Base-by-base conservation (phyloP, 2,329 filamentous ascomycete species). In the Golovinomyces cichoracearum region DNA sequence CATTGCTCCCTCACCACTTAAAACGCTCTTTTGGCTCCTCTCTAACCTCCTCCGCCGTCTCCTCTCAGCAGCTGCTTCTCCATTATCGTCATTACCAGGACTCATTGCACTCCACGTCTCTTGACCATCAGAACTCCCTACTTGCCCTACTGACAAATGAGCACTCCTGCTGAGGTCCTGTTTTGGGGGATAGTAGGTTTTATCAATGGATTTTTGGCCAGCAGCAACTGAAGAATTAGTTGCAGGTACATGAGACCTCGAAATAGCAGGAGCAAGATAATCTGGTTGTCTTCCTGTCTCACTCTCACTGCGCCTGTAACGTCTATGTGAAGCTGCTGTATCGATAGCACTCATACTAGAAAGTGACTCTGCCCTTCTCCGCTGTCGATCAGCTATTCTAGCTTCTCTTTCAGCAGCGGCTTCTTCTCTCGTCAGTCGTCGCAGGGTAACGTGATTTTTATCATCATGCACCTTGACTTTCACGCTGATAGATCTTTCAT, bases 391-490 rank as follows among this genome's bases (percentile, higher is more conserved):
- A 3, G 60, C 49, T 45, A 49, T 52, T 31, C 55, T 50, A 7
- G 56, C 51, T 44, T 57, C 58, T 49, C 58, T 50, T 40, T 61
- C 63, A 26, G 65, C 65, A 29, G 65, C 64, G 2, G 70, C 66
- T 58, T 79, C 75, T 52, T 74, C 70, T 23, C 76, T 73, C 0
- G 75, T 76, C 22, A 78, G 62, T 31, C 72, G 66, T 33, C 74
- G 68, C 38, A 79, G 62, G 13, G 74, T 79, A 50, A 79, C 68
- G 53, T 75, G 75, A 50, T 74, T 70, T 27, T 67, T 68, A 55
- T 78, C 73, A 53, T 75, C 71, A 53, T 76, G 70, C 44, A 77
- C 65, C 56, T 71, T 72, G 49, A 78, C 63, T 57, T 73, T 75
- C 50, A 78, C 69, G 56, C 71, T 73, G 27, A 74, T 66, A 2